Evolutionary conservation across 805 yeast genomes (phyloP).

Genomic region (Starmerella apis): DNA sequence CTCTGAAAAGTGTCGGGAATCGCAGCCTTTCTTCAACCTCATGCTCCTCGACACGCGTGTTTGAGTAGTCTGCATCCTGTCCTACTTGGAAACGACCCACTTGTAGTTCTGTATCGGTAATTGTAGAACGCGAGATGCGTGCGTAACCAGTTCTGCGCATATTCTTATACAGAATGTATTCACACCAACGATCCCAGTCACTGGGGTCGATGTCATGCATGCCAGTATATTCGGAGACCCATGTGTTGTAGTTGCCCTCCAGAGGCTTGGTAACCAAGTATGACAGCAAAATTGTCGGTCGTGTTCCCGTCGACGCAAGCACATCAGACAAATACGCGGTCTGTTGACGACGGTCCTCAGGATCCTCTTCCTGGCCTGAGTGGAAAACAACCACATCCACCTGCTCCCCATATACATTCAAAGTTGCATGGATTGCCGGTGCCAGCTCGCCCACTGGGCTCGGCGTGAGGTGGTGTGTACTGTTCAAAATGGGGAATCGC

Average conservation of each 20-base stretch:
- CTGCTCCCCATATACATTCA: slow-evolving; percentile 75
- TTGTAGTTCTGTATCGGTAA: slow-evolving; percentile 95
- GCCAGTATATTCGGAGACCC: slow-evolving; percentile 71
- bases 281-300: slow-evolving; percentile 80
- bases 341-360: slow-evolving; percentile 82
- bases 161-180: slow-evolving; percentile 81
- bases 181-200: slow-evolving; percentile 94
- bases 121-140: slow-evolving; percentile 80
- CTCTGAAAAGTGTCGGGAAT: slow-evolving; percentile 71
- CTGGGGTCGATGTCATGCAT: slow-evolving; percentile 89
- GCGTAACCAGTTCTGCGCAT: slow-evolving; percentile 87
- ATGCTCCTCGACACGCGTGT: slow-evolving; percentile 46
- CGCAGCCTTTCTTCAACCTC: slow-evolving; percentile 51
- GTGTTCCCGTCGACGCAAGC: slow-evolving; percentile 64
- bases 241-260: slow-evolving; percentile 83
- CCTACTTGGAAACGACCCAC: slow-evolving; percentile 76
- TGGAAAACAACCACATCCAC: slow-evolving; percentile 96
- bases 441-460: slow-evolving; percentile 98
- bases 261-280: slow-evolving; percentile 82
- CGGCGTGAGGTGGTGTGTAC: slow-evolving; percentile 85
- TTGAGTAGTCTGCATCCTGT: slow-evolving; percentile 41
- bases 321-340: slow-evolving; percentile 61
- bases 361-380: slow-evolving; percentile 96
- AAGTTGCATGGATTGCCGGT: slow-evolving; percentile 93
- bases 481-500: slow-evolving; percentile 83